Evolutionary conservation across 768 basidiomycete genomes (phyloP).

Genomic region (Boletus reticulatus): DNA sequence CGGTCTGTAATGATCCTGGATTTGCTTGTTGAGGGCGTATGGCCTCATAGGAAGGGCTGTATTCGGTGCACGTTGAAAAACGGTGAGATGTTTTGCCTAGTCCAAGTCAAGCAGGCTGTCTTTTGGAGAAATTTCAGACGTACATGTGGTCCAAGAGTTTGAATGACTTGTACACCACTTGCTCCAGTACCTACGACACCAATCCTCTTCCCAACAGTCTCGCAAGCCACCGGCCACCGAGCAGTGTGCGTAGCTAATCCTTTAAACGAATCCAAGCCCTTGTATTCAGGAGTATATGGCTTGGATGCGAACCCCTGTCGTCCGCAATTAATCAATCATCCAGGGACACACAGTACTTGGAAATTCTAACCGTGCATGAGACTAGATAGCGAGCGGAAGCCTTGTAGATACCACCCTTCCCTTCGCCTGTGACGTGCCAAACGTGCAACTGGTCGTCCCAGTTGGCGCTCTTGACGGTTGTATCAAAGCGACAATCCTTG

Average conservation of each 20-base stretch:
- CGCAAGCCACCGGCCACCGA: conserved; percentile 5
- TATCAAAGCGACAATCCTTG: conserved; percentile 11
- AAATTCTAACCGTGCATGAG: conserved; percentile 1
- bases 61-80: conserved; percentile 12
- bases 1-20: conserved; percentile 6
- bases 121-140: not conserved
- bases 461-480: conserved; percentile 6
- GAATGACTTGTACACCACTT: conserved; percentile 6
- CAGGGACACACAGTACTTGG: not conserved
- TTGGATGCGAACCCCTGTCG: conserved; percentile 4
- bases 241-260: conserved; percentile 3
- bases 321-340: not conserved
- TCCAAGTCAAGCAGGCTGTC: not conserved
- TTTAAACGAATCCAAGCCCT: conserved; percentile 4
- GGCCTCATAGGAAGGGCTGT: conserved; percentile 6
- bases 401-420: conserved; percentile 1
- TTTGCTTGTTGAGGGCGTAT: conserved; percentile 5
- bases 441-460: conserved; percentile 8
- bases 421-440: conserved; percentile 4
- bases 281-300: conserved; percentile 2
- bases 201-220: conserved; percentile 7
- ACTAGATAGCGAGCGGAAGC: conserved; percentile 5
- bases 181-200: conserved; percentile 10
- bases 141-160: conserved; percentile 5
- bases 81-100: conserved; percentile 5